Evolutionary conservation across 1,284 basidiomycete genomes (phyloP).

Genomic region (Ustilago loliicola): DNA sequence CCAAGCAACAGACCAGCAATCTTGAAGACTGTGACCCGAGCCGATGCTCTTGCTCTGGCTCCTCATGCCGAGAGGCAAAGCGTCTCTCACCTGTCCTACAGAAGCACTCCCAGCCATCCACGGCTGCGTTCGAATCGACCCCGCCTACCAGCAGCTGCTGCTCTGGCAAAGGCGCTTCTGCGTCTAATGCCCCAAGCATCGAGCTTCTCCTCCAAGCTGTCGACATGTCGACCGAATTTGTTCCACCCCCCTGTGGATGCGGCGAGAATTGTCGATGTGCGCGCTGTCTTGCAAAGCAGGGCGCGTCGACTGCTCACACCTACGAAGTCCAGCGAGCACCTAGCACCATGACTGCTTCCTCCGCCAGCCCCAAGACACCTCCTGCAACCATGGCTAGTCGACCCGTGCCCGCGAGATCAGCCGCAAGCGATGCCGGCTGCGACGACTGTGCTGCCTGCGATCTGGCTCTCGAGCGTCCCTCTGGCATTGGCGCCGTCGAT

Average conservation of each 20-base stretch:
- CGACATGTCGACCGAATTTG: constrained; percentile 54
- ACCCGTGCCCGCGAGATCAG: not conserved
- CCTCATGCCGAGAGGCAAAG: constrained; percentile 11
- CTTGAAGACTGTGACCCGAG: constrained; percentile 18
- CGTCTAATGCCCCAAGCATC: constrained; percentile 39
- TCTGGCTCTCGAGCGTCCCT: constrained; percentile 49
- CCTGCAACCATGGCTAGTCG: constrained; percentile 6
- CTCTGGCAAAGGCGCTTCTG: constrained; percentile 19
- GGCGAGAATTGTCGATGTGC: constrained; percentile 40
- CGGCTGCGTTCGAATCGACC: not conserved
- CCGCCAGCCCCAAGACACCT: constrained; percentile 32
- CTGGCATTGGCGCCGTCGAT: constrained; percentile 56
- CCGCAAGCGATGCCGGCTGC: constrained; percentile 25
- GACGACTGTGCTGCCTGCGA: constrained; percentile 61
- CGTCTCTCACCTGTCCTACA: not conserved
- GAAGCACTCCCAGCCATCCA: not conserved
- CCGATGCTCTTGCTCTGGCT: constrained; percentile 24
- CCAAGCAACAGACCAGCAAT: constrained; percentile 3
- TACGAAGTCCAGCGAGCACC: constrained; percentile 6
- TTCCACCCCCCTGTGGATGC: constrained; percentile 50
- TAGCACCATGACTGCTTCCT: constrained; percentile 24
- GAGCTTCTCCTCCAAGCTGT: constrained; percentile 51
- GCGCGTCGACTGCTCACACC: not conserved
- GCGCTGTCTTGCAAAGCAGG: constrained; percentile 37
- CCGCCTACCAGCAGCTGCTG: constrained; percentile 24